These are phyloP conservation scores for Chamaecyparis obtusa DNA, from an alignment of 75 land plant species.

Conservation along the genomic window DNA sequence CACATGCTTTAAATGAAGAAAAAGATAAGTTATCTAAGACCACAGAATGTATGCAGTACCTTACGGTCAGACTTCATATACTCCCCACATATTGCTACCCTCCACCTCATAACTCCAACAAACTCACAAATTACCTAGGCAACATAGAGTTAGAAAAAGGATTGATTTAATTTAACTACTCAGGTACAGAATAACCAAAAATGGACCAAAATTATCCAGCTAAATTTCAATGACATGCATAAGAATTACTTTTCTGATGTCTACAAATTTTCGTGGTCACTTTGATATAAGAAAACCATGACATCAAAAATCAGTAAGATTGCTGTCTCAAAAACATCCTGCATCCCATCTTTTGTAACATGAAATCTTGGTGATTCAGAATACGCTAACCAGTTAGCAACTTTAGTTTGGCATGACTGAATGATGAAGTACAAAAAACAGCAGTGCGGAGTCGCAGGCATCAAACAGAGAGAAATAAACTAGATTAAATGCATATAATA, in stretches of 20 bases:
- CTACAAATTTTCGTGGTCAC: not conserved
- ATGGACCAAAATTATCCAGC: not conserved
- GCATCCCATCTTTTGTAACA: not conserved
- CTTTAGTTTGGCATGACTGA: not conserved
- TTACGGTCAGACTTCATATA: constrained; percentile 77
- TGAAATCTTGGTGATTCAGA: not conserved
- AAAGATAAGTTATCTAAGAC: not conserved
- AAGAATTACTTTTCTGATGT: not conserved
- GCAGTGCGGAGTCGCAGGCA: not conserved
- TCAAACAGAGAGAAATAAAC: not conserved
- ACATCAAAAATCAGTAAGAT: not conserved
- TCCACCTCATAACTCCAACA: constrained; percentile 86
- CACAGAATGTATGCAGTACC: constrained; percentile 37
- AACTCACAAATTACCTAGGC: constrained; percentile 80
- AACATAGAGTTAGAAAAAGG: not conserved
- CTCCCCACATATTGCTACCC: constrained; percentile 93
- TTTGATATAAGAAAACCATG: not conserved
- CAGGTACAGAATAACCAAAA: not conserved
- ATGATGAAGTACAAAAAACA: not conserved
- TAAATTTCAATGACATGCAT: not conserved
- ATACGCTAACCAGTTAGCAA: too few relatives aligned
- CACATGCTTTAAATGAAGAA: not conserved
- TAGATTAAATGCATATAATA: too few relatives aligned
- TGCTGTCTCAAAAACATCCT: not conserved
- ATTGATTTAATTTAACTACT: not conserved